Evolutionary conservation across 345 rosid species (phyloP), one percentile per base, ranked within the genome.

Genomic region (Brassica incana): DNA sequence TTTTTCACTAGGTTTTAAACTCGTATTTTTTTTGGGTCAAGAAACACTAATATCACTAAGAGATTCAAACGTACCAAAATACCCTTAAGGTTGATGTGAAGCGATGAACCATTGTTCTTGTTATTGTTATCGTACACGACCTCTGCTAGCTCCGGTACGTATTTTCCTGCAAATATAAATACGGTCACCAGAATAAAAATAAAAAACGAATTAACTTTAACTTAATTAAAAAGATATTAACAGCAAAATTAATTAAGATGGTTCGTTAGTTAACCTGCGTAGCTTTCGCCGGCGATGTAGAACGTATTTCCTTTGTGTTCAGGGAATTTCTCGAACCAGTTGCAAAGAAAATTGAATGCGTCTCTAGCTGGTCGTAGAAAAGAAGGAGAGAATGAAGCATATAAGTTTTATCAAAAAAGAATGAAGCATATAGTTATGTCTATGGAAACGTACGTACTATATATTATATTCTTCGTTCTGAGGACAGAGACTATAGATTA

Each of bases 221-320:
- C 10, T 38, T 38, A 2, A 1, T 40, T 9, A 2, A 40, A 9
- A 45, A 45, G n/a, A 23, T 5, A 30, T 16, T 33, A 52, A 14
- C 62, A 56, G 11, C 20, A n/a, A 3, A 3, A 72, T 25, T 50
- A 27, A 18, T 25, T 50, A 27, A 18, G 27, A 66, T 29, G 62
- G n/a, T 58, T 66, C 20, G 30, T 35, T 29, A 32, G 72, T n/a
- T 73, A 93, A 80, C 99, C 99, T 74, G 99, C 98, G 67, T 95
- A 95, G 83, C 99, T 95, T 84, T 95, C 99, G 52, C 99, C 98
- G 0, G 99, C 97, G 68, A 95, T 89, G 76, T 93, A 95, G 78
- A 95, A 89, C 0, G 81, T 52, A 52, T 83, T 79, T 0, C 50
- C 73, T 84, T 80, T 87, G 73, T 89, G 88, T 1, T 87, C 77